phyloP scores from a whole-genome alignment of 108 stramenopile species.

The Tribonema minus region DNA sequence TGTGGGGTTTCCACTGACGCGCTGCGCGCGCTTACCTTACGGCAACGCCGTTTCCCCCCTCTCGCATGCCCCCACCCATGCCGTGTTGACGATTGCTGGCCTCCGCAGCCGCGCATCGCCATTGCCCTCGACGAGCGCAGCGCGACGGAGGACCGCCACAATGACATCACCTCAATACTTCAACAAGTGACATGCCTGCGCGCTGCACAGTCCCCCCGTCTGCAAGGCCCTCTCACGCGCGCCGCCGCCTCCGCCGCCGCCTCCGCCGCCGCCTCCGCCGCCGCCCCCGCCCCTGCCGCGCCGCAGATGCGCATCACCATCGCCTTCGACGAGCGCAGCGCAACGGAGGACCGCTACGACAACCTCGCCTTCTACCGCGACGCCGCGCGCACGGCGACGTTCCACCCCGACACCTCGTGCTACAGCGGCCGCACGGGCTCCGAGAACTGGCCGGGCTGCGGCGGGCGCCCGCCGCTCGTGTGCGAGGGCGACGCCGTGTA shows the following conservation, averaged over 20 bases:
- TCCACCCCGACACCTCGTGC: slow-evolving; percentile 8
- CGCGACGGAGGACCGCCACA: slow-evolving; percentile 21
- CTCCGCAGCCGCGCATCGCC: slow-evolving; percentile 4
- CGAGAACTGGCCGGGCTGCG: slow-evolving; percentile 37
- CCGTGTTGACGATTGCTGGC: too few species aligned
- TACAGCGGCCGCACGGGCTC: slow-evolving; percentile 1
- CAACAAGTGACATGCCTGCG: too few species aligned
- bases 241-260: too few species aligned
- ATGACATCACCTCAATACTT: slow-evolving; percentile 7
- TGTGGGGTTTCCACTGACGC: too few species aligned
- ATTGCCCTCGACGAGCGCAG: slow-evolving; percentile 18
- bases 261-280: too few species aligned
- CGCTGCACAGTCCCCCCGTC: too few species aligned
- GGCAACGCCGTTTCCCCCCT: too few species aligned
- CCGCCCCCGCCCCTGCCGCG: too few species aligned
- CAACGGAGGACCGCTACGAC: slow-evolving; percentile 33
- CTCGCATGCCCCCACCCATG: too few species aligned
- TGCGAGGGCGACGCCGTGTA: slow-evolving; percentile 29
- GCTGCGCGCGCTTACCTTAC: too few species aligned
- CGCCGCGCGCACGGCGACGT: not conserved
- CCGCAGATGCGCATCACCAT: slow-evolving; percentile 7
- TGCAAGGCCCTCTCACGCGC: too few species aligned
- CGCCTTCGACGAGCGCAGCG: slow-evolving; percentile 17
- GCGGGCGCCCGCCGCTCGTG: slow-evolving; percentile 28
- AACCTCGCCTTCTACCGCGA: slow-evolving; percentile 22